These are phyloP conservation scores for Thelephora ganbajun DNA, from an alignment of 768 basidiomycete species.

Conservation along the genomic window DNA sequence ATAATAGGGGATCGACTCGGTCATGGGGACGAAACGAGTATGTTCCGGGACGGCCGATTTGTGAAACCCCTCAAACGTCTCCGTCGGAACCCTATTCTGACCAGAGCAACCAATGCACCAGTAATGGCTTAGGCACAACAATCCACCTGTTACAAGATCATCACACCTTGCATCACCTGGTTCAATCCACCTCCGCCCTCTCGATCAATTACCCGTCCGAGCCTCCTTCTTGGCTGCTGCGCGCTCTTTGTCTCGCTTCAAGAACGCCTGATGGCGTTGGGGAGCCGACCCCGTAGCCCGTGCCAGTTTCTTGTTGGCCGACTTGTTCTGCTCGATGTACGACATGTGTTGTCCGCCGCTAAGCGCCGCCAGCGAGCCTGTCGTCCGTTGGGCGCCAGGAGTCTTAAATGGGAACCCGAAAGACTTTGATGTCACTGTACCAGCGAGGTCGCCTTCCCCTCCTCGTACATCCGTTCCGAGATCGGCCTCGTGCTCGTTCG, in stretches of 20 bases:
- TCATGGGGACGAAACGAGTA: too few species aligned
- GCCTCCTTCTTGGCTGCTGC: constrained; percentile 37
- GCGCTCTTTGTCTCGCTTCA: constrained; percentile 70
- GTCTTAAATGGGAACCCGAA: constrained; percentile 60
- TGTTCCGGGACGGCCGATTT: too few species aligned
- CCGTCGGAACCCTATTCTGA: too few species aligned
- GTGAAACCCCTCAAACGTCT: too few species aligned
- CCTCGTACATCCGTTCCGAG: constrained; percentile 72
- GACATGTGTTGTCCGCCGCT: constrained; percentile 89
- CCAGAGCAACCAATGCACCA: too few species aligned
- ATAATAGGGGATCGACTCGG: too few species aligned
- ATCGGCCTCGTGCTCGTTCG: constrained; percentile 84
- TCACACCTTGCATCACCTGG: not conserved
- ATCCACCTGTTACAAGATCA: too few species aligned
- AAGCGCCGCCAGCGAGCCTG: constrained; percentile 69
- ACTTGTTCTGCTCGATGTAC: constrained; percentile 85
- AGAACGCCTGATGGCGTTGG: constrained; percentile 63
- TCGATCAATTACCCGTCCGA: constrained; percentile 15
- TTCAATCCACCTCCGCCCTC: not conserved
- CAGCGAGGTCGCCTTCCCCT: constrained; percentile 76
- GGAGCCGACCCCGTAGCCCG: constrained; percentile 24
- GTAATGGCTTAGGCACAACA: too few species aligned
- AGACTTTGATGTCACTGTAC: constrained; percentile 77
- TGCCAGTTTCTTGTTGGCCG: constrained; percentile 71
- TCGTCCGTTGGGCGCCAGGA: constrained; percentile 60